Conservation (phyloP, 495 filamentous ascomycete genomes). For the Xylaria nigripes region DNA sequence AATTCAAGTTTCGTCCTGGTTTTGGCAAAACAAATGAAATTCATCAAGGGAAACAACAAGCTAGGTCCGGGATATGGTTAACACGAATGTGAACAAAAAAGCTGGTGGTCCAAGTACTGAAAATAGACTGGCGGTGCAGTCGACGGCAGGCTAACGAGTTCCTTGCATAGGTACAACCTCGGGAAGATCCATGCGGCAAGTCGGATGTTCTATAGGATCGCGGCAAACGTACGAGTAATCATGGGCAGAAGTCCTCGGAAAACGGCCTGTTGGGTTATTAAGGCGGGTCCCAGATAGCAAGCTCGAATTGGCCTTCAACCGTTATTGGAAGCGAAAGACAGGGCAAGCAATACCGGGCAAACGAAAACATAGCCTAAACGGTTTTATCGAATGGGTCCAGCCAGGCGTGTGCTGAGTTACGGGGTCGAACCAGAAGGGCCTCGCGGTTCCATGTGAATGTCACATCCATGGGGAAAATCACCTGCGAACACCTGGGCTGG, state of each 20-base stretch:
- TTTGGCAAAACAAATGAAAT: slow-evolving; percentile 13
- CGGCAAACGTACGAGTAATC: background rate
- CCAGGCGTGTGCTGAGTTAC: slow-evolving; percentile 1
- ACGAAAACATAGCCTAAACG: slow-evolving; percentile 16
- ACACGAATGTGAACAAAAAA: background rate
- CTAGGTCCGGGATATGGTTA: slow-evolving; percentile 8
- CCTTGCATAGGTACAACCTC: background rate
- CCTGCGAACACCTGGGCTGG: background rate
- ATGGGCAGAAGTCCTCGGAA: background rate
- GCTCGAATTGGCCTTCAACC: slow-evolving; percentile 13
- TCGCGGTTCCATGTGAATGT: slow-evolving; percentile 17
- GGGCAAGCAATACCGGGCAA: slow-evolving; percentile 20
- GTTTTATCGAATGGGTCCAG: slow-evolving; percentile 2
- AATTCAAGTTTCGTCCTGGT: background rate
- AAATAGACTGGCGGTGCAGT: background rate
- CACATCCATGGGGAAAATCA: background rate
- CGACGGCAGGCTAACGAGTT: background rate
- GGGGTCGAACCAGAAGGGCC: slow-evolving; percentile 10
- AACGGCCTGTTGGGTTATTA: slow-evolving; percentile 1
- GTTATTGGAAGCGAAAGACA: slow-evolving; percentile 18
- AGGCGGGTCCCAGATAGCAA: slow-evolving; percentile 7
- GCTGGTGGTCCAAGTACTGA: background rate
- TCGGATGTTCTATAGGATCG: background rate
- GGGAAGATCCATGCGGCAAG: background rate
- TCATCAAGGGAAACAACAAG: slow-evolving; percentile 9